Evolutionary conservation across 805 yeast genomes (phyloP), one percentile per base, ranked within the genome.

Genomic region (Saturnispora gosingensis): DNA sequence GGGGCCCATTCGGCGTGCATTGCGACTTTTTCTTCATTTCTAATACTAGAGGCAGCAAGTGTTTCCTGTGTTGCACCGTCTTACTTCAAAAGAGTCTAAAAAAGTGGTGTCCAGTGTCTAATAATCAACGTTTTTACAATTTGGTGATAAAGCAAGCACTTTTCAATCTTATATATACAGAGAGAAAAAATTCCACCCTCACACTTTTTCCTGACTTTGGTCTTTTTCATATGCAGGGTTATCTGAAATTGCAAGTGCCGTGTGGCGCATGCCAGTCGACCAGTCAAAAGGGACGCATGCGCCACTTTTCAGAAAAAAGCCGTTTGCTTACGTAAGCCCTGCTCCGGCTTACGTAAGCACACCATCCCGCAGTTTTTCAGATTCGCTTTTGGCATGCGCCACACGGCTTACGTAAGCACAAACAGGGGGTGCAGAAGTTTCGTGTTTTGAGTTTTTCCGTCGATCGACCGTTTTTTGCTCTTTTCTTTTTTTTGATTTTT

Each of bases 1-100:
- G 63, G 1, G 81, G 78, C 2, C 76, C 71, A 10, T 55, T 50
- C 18, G 9, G 22, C 4, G 42, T 38, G 24, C 20, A 38, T 44
- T 18, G 34, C 8, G 34, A 30, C 35, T 44, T 32, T 44, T 44
- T 44, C 24, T 44, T 18, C 38, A 44, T 30, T 44, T 30, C 24
- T 24, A 44, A 13, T 30, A 30, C 34, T 30, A 30, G 13, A 30
- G 34, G 34, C 34, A 30, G 15, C 34, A 30, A 30, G n/a, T 30
- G 11, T 10, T 30, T 11, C 5, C 15, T 30, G 9, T 30, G 13
- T 10, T 13, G 34, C 13, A 11, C 34, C 34, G 34, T 30, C 13
- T 30, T 10, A 30, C 13, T 11, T 13, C 34, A 30, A 30, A 30
- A 30, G 34, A 3, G 34, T 30, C 34, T 9, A 25, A 15, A 1